Evolutionary conservation across 2,329 filamentous ascomycete genomes (phyloP), one percentile per base, ranked within the genome.

Genomic region (Macrophomina pseudophaseolina): DNA sequence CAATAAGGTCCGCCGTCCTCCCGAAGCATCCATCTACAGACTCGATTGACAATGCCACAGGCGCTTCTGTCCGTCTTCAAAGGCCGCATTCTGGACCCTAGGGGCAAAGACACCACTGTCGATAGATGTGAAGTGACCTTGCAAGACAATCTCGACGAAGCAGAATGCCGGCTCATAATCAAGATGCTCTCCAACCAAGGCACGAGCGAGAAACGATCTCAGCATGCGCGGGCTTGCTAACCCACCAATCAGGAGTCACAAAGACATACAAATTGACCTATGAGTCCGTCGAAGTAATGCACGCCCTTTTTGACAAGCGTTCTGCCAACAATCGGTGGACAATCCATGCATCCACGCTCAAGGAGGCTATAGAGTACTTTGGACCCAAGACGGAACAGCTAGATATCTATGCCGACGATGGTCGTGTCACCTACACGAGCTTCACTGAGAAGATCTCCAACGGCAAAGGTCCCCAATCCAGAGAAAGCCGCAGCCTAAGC

Each of bases 361-460:
- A 90, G 68, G 90, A 93, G 72, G 86, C 93, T 68, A 89, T 92
- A 79, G 91, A 94, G 68, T 91, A 93, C 73, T 94, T 94, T 73
- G 90, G 91, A 0, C 90, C 90, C 1, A 91, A 90, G 5, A 92
- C 92, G 38, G 91, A 94, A 75, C 90, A 93, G 70, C 84, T 94
- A 2, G 91, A 94, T 71, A 90, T 94, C 69, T 90, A 91, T 73
- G 88, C 89, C 12, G 88, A 91, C 64, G 86, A 90, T 54, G 88
- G 81, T 9, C 85, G 86, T 67, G 85, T 91, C 16, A 91, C 91
- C 66, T 92, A 94, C 72, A 92, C 91, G 32, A 93, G 91, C 74
- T 94, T 91, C 73, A 93, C 91, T 0, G 91, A 94, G 75, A 94
- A 92, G 79, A 87, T 90, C 8, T 85, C 88, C 66, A 90, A 88